Conservation (phyloP, 129 eudicot species). For the Saposhnikovia divaricata region DNA sequence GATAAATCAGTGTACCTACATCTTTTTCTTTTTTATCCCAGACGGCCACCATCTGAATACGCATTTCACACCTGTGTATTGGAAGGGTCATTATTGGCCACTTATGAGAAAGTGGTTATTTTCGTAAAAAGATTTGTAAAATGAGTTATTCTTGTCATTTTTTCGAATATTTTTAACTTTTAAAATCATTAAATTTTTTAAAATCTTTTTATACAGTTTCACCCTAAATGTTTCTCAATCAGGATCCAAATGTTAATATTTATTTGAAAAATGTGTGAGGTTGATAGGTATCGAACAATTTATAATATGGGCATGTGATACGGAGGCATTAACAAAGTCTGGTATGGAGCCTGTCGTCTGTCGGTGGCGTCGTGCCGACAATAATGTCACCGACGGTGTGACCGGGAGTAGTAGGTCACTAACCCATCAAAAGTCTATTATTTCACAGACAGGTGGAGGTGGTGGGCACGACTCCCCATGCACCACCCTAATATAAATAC, state of each 20-base stretch:
- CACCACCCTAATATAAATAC: background rate
- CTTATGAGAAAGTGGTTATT: too few relatives aligned
- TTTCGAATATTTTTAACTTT: too few relatives aligned
- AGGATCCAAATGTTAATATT: background rate
- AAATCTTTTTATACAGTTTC: too few relatives aligned
- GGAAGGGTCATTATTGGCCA: too few relatives aligned
- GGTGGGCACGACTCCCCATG: constrained; percentile 1
- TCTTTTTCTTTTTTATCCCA: too few relatives aligned
- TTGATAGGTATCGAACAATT: background rate
- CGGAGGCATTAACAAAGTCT: constrained; percentile 15
- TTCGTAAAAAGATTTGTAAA: too few relatives aligned
- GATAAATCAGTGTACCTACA: too few relatives aligned
- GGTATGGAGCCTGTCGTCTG: constrained; percentile 23
- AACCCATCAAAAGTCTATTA: background rate
- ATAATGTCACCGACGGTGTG: constrained; percentile 26
- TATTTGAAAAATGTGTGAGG: background rate
- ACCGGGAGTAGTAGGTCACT: constrained; percentile 26
- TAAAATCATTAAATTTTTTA: too few relatives aligned
- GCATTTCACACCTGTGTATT: too few relatives aligned
- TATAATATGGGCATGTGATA: background rate
- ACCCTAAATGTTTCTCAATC: too few relatives aligned
- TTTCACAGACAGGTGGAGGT: constrained; percentile 20
- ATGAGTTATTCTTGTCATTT: too few relatives aligned
- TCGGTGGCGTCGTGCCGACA: constrained; percentile 45
- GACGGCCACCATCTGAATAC: too few relatives aligned